Conservation (phyloP, 163 green algal genomes). For the Coccomyxa subellipsoidea region DNA sequence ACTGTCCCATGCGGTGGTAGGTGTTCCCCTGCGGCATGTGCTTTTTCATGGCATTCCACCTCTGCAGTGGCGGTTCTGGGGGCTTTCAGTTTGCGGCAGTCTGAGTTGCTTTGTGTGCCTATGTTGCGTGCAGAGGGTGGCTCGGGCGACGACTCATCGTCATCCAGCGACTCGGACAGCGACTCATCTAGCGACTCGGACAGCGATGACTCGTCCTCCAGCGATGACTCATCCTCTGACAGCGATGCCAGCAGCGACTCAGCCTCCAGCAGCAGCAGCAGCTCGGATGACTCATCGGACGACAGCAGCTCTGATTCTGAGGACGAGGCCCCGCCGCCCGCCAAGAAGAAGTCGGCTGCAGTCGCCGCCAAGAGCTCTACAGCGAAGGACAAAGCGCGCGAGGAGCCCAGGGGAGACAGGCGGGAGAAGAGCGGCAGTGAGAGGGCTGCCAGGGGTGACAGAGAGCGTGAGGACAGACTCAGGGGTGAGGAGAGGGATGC, state of each 20-base stretch:
- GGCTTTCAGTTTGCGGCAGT: no score
- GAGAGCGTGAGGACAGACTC: no score
- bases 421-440: background rate
- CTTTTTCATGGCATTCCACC: no score
- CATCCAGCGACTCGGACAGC: background rate
- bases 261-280: conserved; percentile 32
- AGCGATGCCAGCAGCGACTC: conserved; percentile 24
- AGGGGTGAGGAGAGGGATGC: background rate
- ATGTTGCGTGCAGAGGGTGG: background rate
- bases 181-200: conserved; percentile 19
- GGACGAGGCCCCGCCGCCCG: conserved; percentile 3
- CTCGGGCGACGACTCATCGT: background rate
- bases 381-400: background rate
- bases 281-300: conserved; percentile 10
- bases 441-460: background rate
- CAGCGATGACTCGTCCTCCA: conserved; percentile 23
- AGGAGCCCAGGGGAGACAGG: background rate
- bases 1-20: no score
- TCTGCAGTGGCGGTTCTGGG: no score
- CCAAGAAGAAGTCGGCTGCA: background rate
- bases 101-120: background rate
- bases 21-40: no score
- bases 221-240: conserved; percentile 10
- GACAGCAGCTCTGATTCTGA: conserved; percentile 7
- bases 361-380: background rate